Evolutionary conservation across 2,329 filamentous ascomycete genomes (phyloP).

Genomic region (Colletotrichum caudatum): DNA sequence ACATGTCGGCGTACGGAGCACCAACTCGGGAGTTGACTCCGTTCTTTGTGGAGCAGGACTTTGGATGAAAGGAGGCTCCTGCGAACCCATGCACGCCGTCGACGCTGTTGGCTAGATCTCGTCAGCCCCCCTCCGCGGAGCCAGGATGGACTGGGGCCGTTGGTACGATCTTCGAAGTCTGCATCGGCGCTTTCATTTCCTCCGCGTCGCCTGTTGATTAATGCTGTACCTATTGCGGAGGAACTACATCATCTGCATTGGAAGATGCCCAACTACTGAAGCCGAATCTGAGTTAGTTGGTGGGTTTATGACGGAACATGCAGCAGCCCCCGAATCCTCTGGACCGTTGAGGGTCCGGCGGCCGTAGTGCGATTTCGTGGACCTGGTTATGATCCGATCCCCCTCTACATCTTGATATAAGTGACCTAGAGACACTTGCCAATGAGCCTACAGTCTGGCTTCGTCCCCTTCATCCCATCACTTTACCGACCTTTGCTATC

Average conservation of each 20-base stretch:
- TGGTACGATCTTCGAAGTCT: slow-evolving; percentile 38
- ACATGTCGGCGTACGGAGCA: slow-evolving; percentile 29
- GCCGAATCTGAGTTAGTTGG: too few relatives aligned
- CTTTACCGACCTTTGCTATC: slow-evolving; percentile 15
- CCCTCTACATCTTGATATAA: slow-evolving; percentile 28
- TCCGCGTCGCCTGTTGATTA: slow-evolving; percentile 41
- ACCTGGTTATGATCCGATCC: slow-evolving; percentile 1
- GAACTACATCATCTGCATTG: slow-evolving; percentile 8
- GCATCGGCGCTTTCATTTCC: slow-evolving; percentile 40
- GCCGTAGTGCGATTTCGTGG: slow-evolving; percentile 16
- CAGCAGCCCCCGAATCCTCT: neutral
- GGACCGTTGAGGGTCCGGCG: neutral
- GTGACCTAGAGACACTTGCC: slow-evolving; percentile 20
- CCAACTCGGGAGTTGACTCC: slow-evolving; percentile 25
- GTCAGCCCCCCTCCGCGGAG: slow-evolving; percentile 29
- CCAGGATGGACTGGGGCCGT: slow-evolving; percentile 29
- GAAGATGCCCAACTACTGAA: neutral
- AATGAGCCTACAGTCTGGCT: neutral
- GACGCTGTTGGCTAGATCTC: slow-evolving; percentile 3
- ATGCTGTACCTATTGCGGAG: slow-evolving; percentile 27
- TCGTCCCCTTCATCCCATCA: slow-evolving; percentile 19
- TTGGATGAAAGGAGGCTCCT: neutral
- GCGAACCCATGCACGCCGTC: neutral
- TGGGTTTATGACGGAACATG: too few relatives aligned
- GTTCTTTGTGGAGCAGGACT: neutral